A percentile compares a stretch with the other conserved stretches of the same genome.
phyloP scores from a whole-genome alignment of 106 monocot species.

The Narthecium ossifragum region DNA sequence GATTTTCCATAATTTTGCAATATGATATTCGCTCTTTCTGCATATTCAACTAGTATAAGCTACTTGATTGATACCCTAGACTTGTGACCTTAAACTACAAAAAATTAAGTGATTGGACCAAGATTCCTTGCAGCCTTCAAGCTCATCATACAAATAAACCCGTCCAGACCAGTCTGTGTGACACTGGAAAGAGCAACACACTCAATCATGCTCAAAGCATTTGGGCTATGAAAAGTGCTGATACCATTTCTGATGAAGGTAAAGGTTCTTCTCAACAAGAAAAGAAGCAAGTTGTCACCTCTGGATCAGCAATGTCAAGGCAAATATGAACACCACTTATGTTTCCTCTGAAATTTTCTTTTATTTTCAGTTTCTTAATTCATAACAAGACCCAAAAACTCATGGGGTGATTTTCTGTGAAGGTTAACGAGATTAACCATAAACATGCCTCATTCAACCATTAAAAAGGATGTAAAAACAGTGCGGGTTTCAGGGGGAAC shows the following conservation, averaged over 20 bases:
- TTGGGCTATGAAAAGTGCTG: constrained; percentile 3
- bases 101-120: too few species aligned
- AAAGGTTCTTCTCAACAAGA: constrained; percentile 14
- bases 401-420: background rate
- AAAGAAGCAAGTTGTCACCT: constrained; percentile 17
- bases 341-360: background rate
- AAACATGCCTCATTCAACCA: constrained; percentile 17
- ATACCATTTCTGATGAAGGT: constrained; percentile 11
- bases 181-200: constrained; percentile 5
- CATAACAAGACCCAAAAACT: too few species aligned
- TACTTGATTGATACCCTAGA: too few species aligned
- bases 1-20: background rate
- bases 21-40: constrained; percentile 7
- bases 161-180: constrained; percentile 5
- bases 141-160: constrained; percentile 12
- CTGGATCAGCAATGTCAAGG: constrained; percentile 22
- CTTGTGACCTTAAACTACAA: too few species aligned
- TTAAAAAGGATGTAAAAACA: constrained; percentile 23
- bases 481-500: constrained; percentile 18
- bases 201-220: constrained; percentile 10
- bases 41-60: too few species aligned
- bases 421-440: constrained; percentile 27
- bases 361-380: background rate
- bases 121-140: constrained; percentile 17
- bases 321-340: constrained; percentile 1